These are phyloP conservation scores for Exophiala oligosperma DNA, from an alignment of 2,329 filamentous ascomycete species.

Conservation along the genomic window DNA sequence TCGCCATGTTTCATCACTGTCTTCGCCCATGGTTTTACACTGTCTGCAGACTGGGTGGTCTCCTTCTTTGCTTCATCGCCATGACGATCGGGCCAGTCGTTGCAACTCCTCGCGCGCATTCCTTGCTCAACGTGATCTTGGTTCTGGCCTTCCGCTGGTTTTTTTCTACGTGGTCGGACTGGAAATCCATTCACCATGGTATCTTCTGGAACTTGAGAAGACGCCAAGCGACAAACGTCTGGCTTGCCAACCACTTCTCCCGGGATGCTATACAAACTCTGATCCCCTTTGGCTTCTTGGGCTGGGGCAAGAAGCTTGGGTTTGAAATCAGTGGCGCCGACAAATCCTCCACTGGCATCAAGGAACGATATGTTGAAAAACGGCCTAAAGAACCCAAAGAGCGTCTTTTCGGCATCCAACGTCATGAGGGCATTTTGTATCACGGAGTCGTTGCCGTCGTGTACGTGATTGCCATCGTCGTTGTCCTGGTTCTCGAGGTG, in stretches of 20 bases:
- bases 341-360: constrained; percentile 4
- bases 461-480: constrained; percentile 10
- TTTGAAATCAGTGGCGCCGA: constrained; percentile 22
- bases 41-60: constrained; percentile 11
- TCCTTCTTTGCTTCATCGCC: constrained; percentile 9
- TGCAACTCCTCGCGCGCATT: constrained; percentile 4
- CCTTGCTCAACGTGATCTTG: constrained; percentile 9
- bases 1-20: constrained; percentile 24
- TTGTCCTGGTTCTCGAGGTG: not conserved
- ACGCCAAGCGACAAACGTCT: constrained; percentile 19
- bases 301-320: constrained; percentile 8
- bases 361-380: constrained; percentile 16
- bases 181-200: not conserved
- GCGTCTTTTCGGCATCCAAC: constrained; percentile 15
- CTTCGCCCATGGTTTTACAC: constrained; percentile 23
- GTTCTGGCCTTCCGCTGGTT: constrained; percentile 4
- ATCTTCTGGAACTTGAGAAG: constrained; percentile 13
- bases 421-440: constrained; percentile 18
- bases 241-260: constrained; percentile 24
- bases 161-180: not conserved
- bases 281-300: constrained; percentile 7
- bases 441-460: constrained; percentile 8
- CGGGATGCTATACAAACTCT: constrained; percentile 18
- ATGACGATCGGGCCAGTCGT: constrained; percentile 14
- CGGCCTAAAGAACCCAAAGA: constrained; percentile 5